Evolutionary conservation across 164 flowering plant genomes (phyloP).

Genomic region (Tetracentron sinense): DNA sequence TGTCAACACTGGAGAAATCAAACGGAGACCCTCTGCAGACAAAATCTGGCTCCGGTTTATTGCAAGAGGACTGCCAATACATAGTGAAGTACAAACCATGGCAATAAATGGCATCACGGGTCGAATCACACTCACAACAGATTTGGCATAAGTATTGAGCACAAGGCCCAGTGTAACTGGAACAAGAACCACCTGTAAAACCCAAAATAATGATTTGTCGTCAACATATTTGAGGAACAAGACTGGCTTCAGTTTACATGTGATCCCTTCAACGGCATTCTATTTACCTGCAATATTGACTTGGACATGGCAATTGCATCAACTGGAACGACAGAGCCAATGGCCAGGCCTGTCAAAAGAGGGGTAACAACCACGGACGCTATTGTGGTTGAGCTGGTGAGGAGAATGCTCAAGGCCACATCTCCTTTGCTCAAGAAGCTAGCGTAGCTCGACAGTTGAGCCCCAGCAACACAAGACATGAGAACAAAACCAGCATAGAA

Average conservation of each 20-base stretch:
- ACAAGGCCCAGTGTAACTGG: conserved; percentile 74
- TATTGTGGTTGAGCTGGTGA: conserved; percentile 80
- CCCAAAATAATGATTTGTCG: background rate
- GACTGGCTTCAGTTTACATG: background rate
- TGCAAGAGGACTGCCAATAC: conserved; percentile 97
- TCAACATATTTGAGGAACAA: conserved; percentile 5
- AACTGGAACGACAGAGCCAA: conserved; percentile 92
- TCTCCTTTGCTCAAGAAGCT: conserved; percentile 91
- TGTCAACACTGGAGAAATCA: conserved; percentile 69
- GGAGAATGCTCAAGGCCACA: conserved; percentile 89
- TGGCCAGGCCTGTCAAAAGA: conserved; percentile 74
- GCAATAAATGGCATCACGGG: conserved; percentile 96
- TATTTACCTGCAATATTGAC: conserved; percentile 86
- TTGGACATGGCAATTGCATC: conserved; percentile 93
- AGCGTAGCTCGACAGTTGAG: conserved; percentile 92
- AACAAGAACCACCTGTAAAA: conserved; percentile 76
- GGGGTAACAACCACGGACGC: conserved; percentile 81
- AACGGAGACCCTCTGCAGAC: conserved; percentile 65
- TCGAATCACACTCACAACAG: conserved; percentile 56
- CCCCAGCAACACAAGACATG: conserved; percentile 85
- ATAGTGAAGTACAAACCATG: conserved; percentile 87
- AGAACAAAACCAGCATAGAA: conserved; percentile 91
- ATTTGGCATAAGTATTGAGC: conserved; percentile 88
- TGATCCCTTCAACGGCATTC: background rate
- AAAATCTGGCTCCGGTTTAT: conserved; percentile 70